A percentile compares a stretch with the other conserved stretches of the same genome.
Conservation (phyloP, 148 eudicot genomes). For the Silene latifolia region DNA sequence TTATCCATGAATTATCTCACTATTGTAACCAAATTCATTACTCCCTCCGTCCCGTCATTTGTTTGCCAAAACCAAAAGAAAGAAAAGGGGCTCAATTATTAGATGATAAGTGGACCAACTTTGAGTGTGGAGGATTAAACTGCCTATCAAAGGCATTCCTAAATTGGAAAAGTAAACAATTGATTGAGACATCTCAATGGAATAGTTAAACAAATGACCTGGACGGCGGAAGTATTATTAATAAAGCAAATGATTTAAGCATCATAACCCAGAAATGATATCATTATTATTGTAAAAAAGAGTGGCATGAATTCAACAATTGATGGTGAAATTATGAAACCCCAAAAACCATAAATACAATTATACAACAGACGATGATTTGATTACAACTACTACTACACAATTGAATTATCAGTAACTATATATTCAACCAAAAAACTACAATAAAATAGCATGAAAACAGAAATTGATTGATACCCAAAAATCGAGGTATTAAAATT, state of each 20-base stretch:
- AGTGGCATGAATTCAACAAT: neutral
- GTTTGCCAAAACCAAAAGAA: too few relatives aligned
- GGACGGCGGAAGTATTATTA: neutral
- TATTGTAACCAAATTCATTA: neutral
- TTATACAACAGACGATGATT: too few relatives aligned
- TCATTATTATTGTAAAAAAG: too few relatives aligned
- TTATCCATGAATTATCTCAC: constrained; percentile 1
- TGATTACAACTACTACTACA: neutral
- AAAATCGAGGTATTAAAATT: too few relatives aligned
- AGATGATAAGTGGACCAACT: too few relatives aligned
- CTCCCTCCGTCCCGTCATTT: too few relatives aligned
- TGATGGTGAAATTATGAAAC: neutral
- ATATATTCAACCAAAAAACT: neutral
- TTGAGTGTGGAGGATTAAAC: too few relatives aligned
- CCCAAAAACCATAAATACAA: neutral
- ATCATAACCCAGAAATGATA: neutral
- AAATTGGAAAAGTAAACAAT: too few relatives aligned
- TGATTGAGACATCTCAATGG: too few relatives aligned
- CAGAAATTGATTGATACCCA: neutral
- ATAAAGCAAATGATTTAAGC: neutral
- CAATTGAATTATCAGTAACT: neutral
- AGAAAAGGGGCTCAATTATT: too few relatives aligned
- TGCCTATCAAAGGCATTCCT: too few relatives aligned
- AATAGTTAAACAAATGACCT: too few relatives aligned
- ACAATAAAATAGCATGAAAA: neutral